phyloP scores from a whole-genome alignment of 441 rosid species.

The Arabidopsis hybrid region DNA sequence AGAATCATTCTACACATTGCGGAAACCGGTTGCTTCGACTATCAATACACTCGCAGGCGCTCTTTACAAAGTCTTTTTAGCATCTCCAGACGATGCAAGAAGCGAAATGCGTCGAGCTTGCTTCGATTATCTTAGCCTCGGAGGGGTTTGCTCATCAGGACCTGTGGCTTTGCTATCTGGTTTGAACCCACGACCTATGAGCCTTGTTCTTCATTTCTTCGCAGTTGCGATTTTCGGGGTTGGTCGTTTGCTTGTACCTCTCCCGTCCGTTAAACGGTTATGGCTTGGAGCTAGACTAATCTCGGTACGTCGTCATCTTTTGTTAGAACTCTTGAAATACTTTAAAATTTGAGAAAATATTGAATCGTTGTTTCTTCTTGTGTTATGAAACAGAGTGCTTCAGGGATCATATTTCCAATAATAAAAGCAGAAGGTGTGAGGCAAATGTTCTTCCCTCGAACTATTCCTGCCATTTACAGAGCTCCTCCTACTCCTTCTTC shows the following conservation, averaged over 20 bases:
- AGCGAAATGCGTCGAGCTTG: conserved; percentile 65
- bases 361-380: not conserved
- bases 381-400: conserved; percentile 52
- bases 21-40: conserved; percentile 71
- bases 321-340: not conserved
- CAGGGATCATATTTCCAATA: conserved; percentile 69
- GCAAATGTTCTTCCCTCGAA: conserved; percentile 68
- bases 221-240: conserved; percentile 64
- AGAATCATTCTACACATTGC: conserved; percentile 65
- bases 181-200: conserved; percentile 61
- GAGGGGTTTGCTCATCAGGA: conserved; percentile 56
- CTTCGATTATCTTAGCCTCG: conserved; percentile 67
- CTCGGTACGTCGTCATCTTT: conserved; percentile 37
- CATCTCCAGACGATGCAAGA: conserved; percentile 63
- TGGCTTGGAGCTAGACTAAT: conserved; percentile 61
- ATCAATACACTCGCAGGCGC: conserved; percentile 66
- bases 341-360: not conserved
- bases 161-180: conserved; percentile 65
- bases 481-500: conserved; percentile 53
- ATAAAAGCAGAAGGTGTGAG: conserved; percentile 69
- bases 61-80: conserved; percentile 60
- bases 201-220: conserved; percentile 63
- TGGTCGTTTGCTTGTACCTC: conserved; percentile 58
- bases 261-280: conserved; percentile 58
- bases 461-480: conserved; percentile 63